Percentiles rank a stretch among this genome's conserved stretches.
Conservation (phyloP, 2,329 filamentous ascomycete genomes). For the Phaeosphaeriaceae sp. region DNA sequence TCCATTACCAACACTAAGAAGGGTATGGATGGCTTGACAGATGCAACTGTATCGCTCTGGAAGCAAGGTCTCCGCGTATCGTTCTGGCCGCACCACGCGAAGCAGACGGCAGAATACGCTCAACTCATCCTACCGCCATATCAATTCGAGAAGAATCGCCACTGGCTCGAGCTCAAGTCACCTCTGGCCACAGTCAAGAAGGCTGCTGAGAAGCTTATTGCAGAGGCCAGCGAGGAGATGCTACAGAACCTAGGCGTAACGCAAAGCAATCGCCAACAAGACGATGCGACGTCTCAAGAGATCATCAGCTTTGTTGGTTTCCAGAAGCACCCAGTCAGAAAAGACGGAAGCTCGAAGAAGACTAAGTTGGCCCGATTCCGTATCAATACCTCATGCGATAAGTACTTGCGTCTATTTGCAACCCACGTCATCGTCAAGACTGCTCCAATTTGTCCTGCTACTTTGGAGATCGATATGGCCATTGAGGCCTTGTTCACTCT, state of each 20-base stretch:
- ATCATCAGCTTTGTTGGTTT: constrained; percentile 8
- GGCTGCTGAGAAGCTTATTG: too few species aligned
- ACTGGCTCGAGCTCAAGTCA: constrained; percentile 25
- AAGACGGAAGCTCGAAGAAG: neutral
- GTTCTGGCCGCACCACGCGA: constrained; percentile 50
- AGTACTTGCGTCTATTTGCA: constrained; percentile 45
- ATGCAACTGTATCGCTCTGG: constrained; percentile 49
- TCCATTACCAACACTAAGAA: constrained; percentile 1
- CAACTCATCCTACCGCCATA: constrained; percentile 43
- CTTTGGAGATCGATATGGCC: constrained; percentile 47
- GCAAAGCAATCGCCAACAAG: too few species aligned
- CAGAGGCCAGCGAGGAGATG: constrained; percentile 2
- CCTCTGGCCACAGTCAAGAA: neutral
- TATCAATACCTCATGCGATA: constrained; percentile 48
- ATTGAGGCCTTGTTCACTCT: constrained; percentile 45
- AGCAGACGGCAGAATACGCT: constrained; percentile 38
- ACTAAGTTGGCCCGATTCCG: constrained; percentile 45
- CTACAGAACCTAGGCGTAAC: constrained; percentile 21
- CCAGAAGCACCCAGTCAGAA: constrained; percentile 10
- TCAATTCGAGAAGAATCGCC: constrained; percentile 30
- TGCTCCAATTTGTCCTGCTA: constrained; percentile 50
- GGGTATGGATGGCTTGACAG: constrained; percentile 21
- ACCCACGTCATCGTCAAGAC: constrained; percentile 52
- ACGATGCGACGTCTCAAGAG: constrained; percentile 9
- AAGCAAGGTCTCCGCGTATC: constrained; percentile 43